Evolutionary conservation across 306 rosid genomes (phyloP), one percentile per base, ranked within the genome.

Genomic region (Malus sieversii): DNA sequence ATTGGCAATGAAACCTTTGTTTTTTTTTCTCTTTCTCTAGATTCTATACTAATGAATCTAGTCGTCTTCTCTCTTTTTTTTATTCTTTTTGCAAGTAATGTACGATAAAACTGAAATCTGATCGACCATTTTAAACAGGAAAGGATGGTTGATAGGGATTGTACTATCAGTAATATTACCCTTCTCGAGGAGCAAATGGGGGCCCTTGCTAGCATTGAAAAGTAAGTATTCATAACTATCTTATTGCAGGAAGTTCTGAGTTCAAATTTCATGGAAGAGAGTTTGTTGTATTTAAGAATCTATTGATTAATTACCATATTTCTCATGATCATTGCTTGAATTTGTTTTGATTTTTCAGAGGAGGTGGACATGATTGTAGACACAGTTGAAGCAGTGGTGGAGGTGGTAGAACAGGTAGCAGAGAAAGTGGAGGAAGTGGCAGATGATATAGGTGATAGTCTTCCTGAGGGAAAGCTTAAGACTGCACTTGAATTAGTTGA

Each of bases 361-460:
- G 68, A 76, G 82, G 75, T 86, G 29, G 87, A 88, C 66, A 76
- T 1, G 66, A 22, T 66, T 46, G 73, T 51, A 30, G 44, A 81
- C 13, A 53, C 78, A 9, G 83, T 79, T 38, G 81, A 92, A 33
- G 52, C 44, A 0, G 84, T 84, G 14, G 87, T 73, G 19, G 89
- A 85, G 46, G 44, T 62, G 16, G 79, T 87, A n/a, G 96, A 88
- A 81, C 75, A 85, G 35, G 90, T 88, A 61, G 96, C 92, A 1
- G 93, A 90, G 59, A 45, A 20, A 38, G 94, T 92, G 59, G 92
- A 87, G 35, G 82, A 89, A 32, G 79, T 82, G 22, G 92, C 90
- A 48, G 93, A 86, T 61, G 79, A 67, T 0, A 81, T 81, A 30
- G 84, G 70, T 2, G 81, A 83, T 40, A 23, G 82, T 27, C 80